Conservation (phyloP, 2,329 filamentous ascomycete species). For the Xylaria sp. region DNA sequence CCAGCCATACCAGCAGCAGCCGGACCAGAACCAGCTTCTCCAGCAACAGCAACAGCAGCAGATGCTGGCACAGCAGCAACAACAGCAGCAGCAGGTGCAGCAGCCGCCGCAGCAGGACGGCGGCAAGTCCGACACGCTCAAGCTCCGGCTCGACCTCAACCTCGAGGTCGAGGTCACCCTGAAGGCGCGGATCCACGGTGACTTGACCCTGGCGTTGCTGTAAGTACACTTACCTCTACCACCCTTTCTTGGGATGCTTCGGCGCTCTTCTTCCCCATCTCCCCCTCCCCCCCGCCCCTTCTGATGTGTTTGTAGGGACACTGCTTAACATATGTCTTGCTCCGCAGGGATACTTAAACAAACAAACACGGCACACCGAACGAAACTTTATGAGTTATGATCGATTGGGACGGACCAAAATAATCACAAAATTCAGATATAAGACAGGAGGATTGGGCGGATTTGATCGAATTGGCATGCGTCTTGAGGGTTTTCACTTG, state of each 20-base stretch:
- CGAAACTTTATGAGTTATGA: background rate
- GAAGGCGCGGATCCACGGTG: slow-evolving; percentile 81
- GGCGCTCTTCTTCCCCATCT: too few relatives aligned
- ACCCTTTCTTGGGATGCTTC: background rate
- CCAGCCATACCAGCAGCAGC: background rate
- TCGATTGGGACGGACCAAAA: background rate
- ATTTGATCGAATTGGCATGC: background rate
- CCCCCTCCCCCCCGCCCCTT: background rate
- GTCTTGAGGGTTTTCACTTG: too few relatives aligned
- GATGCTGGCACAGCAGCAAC: background rate
- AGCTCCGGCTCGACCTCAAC: slow-evolving; percentile 74
- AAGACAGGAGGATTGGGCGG: background rate
- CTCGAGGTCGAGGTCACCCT: slow-evolving; percentile 81
- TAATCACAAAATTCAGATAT: too few relatives aligned
- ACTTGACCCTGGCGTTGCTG: slow-evolving; percentile 72
- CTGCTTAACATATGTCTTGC: background rate
- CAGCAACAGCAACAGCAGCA: background rate
- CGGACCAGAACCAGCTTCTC: background rate
- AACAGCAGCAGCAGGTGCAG: background rate
- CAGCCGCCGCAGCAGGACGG: slow-evolving; percentile 23
- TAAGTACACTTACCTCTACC: too few relatives aligned
- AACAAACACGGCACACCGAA: background rate
- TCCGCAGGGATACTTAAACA: background rate
- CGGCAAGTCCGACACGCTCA: slow-evolving; percentile 62
- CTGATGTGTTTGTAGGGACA: background rate